A percentile compares a stretch with the other conserved stretches of the same genome.
These are phyloP conservation scores for Scenedesmus sp. DNA, from an alignment of 163 green algal species.

Conservation along the genomic window DNA sequence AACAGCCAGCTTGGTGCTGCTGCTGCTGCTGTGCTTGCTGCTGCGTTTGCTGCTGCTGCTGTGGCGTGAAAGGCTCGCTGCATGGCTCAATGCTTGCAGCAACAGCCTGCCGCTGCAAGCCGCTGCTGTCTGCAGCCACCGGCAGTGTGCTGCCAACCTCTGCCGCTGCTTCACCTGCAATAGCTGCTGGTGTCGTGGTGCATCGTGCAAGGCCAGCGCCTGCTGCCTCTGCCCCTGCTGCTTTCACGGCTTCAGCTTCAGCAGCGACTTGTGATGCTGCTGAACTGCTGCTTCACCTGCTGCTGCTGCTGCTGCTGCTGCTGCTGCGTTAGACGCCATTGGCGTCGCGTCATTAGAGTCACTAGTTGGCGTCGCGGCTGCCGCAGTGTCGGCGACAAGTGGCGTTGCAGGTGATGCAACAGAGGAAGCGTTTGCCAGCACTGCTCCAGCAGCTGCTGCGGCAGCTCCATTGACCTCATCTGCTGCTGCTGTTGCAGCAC, in stretches of 20 bases:
- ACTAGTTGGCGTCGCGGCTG: background rate
- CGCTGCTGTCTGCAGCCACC: background rate
- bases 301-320: background rate
- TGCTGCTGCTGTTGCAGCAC: conserved; percentile 11
- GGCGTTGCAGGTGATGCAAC: background rate
- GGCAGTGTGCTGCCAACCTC: background rate
- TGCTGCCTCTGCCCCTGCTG: conserved; percentile 5
- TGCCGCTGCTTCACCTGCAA: background rate
- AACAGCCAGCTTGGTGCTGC: background rate
- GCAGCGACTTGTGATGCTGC: background rate
- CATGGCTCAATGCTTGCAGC: background rate
- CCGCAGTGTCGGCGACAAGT: background rate
- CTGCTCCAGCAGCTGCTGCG: background rate
- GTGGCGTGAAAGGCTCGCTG: background rate
- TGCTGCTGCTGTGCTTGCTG: background rate
- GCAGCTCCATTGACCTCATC: background rate
- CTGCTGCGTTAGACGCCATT: background rate
- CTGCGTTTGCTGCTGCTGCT: background rate
- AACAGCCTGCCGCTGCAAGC: background rate
- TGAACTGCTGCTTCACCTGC: background rate
- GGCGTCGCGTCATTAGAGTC: background rate
- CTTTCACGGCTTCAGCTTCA: background rate
- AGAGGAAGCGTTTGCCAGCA: background rate
- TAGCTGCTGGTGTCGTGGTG: too few species aligned
- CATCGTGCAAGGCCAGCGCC: too few species aligned